Percentiles rank a stretch among this genome's conserved stretches.
phyloP scores from a whole-genome alignment of 108 stramenopile genomes.

The Parmales sp. region DNA sequence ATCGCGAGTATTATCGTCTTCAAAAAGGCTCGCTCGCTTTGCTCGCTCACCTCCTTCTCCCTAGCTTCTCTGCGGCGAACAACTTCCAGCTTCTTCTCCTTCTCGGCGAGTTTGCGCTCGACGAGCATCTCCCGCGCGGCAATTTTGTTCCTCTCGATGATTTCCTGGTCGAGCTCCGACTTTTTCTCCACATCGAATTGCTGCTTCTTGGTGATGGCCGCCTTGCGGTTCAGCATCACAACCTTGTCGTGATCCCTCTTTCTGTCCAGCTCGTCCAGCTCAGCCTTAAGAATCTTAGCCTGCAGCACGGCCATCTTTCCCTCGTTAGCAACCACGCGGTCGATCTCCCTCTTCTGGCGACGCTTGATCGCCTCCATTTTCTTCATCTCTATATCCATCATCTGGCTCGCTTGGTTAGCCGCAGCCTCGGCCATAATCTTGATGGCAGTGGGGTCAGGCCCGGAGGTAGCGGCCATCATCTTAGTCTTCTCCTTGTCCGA shows the following conservation, averaged over 20 bases:
- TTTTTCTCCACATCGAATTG: not conserved
- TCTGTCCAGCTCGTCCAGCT: not conserved
- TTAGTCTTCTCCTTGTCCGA: too few species aligned
- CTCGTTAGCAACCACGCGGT: not conserved
- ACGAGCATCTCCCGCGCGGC: constrained; percentile 5
- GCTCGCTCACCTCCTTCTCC: too few species aligned
- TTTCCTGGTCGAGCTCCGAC: constrained; percentile 4
- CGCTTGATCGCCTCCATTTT: constrained; percentile 10
- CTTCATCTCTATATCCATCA: not conserved
- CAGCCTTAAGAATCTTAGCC: constrained; percentile 1
- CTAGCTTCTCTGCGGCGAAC: not conserved
- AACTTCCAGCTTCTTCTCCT: not conserved
- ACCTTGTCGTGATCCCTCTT: not conserved
- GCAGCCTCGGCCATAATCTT: constrained; percentile 9
- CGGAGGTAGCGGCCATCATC: not conserved
- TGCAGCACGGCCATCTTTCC: constrained; percentile 3
- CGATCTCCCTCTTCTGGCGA: constrained; percentile 10
- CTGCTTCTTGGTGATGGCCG: not conserved
- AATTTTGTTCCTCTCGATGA: not conserved
- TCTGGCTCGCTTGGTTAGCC: not conserved
- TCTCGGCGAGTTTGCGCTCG: not conserved
- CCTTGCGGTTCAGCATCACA: not conserved
- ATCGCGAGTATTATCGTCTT: too few species aligned
- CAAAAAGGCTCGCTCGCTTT: too few species aligned
- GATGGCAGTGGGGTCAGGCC: not conserved